Conservation (phyloP, 148 eudicot genomes). For the Hydrangea macrophylla region DNA sequence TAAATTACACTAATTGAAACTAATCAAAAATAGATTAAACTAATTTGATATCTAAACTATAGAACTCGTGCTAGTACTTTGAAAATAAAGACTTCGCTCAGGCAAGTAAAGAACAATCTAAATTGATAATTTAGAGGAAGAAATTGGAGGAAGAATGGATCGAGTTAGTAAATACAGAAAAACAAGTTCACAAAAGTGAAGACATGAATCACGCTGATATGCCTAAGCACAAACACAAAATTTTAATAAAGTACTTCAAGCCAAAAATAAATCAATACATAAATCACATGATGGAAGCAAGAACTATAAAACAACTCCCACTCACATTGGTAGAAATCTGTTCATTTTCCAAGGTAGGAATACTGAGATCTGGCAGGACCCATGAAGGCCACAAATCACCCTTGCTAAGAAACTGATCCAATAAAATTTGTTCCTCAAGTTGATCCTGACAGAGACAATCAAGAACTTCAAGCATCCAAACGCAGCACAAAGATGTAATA, state of each 20-base stretch:
- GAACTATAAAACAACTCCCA: constrained; percentile 3
- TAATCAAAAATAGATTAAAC: too few species aligned
- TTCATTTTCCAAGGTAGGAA: constrained; percentile 28
- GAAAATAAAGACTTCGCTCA: too few species aligned
- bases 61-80: too few species aligned
- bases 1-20: too few species aligned
- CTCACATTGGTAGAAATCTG: constrained; percentile 47
- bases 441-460: constrained; percentile 47
- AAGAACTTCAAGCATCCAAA: constrained; percentile 62
- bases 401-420: constrained; percentile 58
- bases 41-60: too few species aligned
- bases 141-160: not conserved
- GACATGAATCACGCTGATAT: not conserved
- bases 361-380: constrained; percentile 41
- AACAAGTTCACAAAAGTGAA: not conserved
- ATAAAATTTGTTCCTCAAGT: constrained; percentile 66
- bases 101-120: not conserved
- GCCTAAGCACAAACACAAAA: not conserved
- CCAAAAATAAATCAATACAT: not conserved
- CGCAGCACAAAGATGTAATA: constrained; percentile 51
- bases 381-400: constrained; percentile 67
- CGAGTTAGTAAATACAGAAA: not conserved
- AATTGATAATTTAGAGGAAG: not conserved
- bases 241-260: not conserved
- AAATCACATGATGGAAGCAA: constrained; percentile 6